phyloP scores from a whole-genome alignment of 805 yeast genomes.

The Yamadazyma akitaensis region DNA sequence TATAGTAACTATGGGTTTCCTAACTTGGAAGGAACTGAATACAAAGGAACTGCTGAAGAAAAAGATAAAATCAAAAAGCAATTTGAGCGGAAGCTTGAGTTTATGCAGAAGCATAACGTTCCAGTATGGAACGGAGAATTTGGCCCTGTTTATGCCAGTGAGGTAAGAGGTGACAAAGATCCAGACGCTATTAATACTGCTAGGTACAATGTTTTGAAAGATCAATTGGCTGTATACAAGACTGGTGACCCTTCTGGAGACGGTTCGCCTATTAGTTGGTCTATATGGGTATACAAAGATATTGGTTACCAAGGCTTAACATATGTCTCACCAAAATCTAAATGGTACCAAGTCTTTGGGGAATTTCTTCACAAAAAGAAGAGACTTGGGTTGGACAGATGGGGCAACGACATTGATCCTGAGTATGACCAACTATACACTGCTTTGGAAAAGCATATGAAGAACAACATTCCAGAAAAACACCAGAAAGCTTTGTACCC shows the following conservation, averaged over 20 bases:
- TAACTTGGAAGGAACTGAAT: constrained; percentile 24
- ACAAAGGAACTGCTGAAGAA: constrained; percentile 35
- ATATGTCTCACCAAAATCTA: constrained; percentile 43
- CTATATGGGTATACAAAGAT: constrained; percentile 53
- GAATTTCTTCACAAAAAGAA: constrained; percentile 42
- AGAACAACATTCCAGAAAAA: constrained; percentile 39
- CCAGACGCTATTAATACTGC: constrained; percentile 34
- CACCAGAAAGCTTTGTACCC: constrained; percentile 42
- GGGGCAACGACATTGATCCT: constrained; percentile 49
- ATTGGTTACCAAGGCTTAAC: constrained; percentile 51
- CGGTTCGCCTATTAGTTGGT: constrained; percentile 44
- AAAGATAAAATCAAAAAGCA: constrained; percentile 31
- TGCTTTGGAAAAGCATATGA: constrained; percentile 34
- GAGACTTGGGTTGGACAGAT: constrained; percentile 44
- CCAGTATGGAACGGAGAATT: constrained; percentile 57
- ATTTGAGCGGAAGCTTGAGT: constrained; percentile 44
- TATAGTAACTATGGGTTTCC: constrained; percentile 48
- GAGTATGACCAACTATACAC: constrained; percentile 34
- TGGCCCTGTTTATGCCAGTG: constrained; percentile 48
- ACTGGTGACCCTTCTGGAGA: constrained; percentile 49
- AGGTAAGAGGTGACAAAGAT: constrained; percentile 39
- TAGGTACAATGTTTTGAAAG: constrained; percentile 42
- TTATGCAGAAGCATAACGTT: constrained; percentile 35
- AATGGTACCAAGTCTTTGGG: constrained; percentile 42
- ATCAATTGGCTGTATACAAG: constrained; percentile 44